Percentiles rank a stretch among this genome's conserved stretches.
Conservation (phyloP, 352 stramenopile genomes). For the Phytophthora idaei region DNA sequence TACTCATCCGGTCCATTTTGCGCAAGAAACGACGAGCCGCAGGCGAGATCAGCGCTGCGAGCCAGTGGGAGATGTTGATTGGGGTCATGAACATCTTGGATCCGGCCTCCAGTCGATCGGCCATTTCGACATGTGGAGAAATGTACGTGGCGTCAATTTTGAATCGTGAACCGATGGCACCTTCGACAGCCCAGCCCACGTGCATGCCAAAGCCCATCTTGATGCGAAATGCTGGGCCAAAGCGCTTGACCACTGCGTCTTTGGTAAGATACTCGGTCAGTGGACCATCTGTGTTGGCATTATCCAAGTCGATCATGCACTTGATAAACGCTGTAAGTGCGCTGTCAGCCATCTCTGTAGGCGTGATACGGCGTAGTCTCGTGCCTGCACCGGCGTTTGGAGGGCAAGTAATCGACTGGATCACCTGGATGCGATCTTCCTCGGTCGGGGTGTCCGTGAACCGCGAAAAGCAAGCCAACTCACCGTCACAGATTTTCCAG, state of each 20-base stretch:
- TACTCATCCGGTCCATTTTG: constrained; percentile 88
- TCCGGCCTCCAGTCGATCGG: constrained; percentile 93
- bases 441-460: constrained; percentile 84
- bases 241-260: constrained; percentile 82
- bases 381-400: constrained; percentile 67
- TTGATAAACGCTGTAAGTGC: constrained; percentile 96
- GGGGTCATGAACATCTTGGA: constrained; percentile 93
- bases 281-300: constrained; percentile 76
- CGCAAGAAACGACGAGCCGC: constrained; percentile 73
- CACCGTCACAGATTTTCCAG: constrained; percentile 92
- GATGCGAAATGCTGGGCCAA: constrained; percentile 78
- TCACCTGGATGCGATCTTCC: constrained; percentile 74
- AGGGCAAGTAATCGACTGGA: constrained; percentile 71
- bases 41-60: constrained; percentile 73
- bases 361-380: constrained; percentile 72
- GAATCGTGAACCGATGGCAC: constrained; percentile 93
- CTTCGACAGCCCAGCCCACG: constrained; percentile 96
- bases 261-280: constrained; percentile 77
- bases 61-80: constrained; percentile 88
- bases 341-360: constrained; percentile 93
- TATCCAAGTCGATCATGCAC: constrained; percentile 90
- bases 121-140: constrained; percentile 94
- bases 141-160: constrained; percentile 99
- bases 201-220: constrained; percentile 97
- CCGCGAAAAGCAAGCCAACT: constrained; percentile 74